These are phyloP conservation scores for Monotropa hypopitys DNA, from an alignment of 179 eudicot genomes.

Conservation along the genomic window DNA sequence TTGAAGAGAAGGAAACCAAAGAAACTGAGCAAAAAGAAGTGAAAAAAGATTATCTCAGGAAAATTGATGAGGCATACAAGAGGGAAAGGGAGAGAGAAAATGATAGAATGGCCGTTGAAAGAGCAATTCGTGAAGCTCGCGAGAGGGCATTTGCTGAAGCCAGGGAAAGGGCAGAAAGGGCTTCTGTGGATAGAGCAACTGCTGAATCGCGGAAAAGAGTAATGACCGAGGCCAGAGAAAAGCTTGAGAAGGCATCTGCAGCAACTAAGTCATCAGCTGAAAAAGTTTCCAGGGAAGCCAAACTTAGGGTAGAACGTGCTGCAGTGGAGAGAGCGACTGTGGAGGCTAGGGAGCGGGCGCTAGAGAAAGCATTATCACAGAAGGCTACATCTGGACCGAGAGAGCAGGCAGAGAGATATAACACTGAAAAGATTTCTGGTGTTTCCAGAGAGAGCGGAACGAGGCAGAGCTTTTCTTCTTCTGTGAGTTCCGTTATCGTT, in stretches of 20 bases:
- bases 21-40: constrained; percentile 19
- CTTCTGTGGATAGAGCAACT: constrained; percentile 71
- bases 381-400: constrained; percentile 32
- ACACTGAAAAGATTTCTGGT: constrained; percentile 25
- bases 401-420: constrained; percentile 27
- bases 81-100: constrained; percentile 56
- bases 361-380: constrained; percentile 69
- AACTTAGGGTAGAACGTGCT: constrained; percentile 76
- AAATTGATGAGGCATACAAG: constrained; percentile 33
- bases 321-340: constrained; percentile 89
- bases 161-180: constrained; percentile 78
- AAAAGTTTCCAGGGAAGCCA: constrained; percentile 58
- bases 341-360: constrained; percentile 96
- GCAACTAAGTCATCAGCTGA: constrained; percentile 34
- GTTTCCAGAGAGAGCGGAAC: constrained; percentile 16
- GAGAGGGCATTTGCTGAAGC: constrained; percentile 91
- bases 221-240: constrained; percentile 46
- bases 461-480: constrained; percentile 25
- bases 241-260: constrained; percentile 37
- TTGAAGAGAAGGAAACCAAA: constrained; percentile 22
- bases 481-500: constrained; percentile 16
- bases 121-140: constrained; percentile 89
- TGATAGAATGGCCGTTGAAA: constrained; percentile 66
- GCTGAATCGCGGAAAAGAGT: constrained; percentile 55
- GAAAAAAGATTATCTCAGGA: constrained; percentile 25